phyloP scores from a whole-genome alignment of 2,329 filamentous ascomycete genomes.

The Phialocephala subalpina region DNA sequence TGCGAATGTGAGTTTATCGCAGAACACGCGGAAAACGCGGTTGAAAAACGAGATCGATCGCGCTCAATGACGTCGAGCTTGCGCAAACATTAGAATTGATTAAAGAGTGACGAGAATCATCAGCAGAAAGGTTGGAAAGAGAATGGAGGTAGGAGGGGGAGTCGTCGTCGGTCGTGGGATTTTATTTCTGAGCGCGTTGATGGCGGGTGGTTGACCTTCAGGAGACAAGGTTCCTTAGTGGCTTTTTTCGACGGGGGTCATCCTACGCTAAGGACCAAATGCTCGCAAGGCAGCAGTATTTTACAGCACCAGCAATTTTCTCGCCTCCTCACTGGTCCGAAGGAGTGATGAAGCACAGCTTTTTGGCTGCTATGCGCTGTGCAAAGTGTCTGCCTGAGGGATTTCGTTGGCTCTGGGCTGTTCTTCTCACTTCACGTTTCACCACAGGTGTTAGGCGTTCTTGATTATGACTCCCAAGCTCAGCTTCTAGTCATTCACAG shows the following conservation, averaged over 20 bases:
- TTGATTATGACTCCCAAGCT: slow-evolving; percentile 29
- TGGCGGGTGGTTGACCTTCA: slow-evolving; percentile 10
- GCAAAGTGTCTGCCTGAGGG: slow-evolving; percentile 9
- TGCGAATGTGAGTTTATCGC: slow-evolving; percentile 20
- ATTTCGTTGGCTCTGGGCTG: neutral
- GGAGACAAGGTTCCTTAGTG: slow-evolving; percentile 12
- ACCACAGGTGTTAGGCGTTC: slow-evolving; percentile 26
- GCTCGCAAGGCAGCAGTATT: slow-evolving; percentile 20
- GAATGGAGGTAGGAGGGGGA: slow-evolving; percentile 25
- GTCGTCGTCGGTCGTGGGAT: slow-evolving; percentile 22
- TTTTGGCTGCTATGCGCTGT: slow-evolving; percentile 9
- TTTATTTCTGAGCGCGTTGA: slow-evolving; percentile 21
- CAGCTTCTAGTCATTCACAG: neutral
- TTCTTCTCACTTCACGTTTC: slow-evolving; percentile 3
- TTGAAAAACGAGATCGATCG: slow-evolving; percentile 33
- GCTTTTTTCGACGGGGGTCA: slow-evolving; percentile 30
- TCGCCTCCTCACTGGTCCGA: slow-evolving; percentile 10
- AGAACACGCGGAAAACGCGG: slow-evolving; percentile 38
- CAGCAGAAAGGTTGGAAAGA: slow-evolving; percentile 14
- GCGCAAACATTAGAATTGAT: slow-evolving; percentile 41
- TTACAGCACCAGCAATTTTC: slow-evolving; percentile 22
- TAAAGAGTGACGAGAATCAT: slow-evolving; percentile 37
- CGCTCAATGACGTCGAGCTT: slow-evolving; percentile 36
- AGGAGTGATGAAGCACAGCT: neutral
- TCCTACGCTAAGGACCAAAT: slow-evolving; percentile 12